Percentiles rank a stretch among this genome's conserved stretches.
Evolutionary conservation across 2,329 filamentous ascomycete species (phyloP).

Genomic region (Fusarium denticulatum): DNA sequence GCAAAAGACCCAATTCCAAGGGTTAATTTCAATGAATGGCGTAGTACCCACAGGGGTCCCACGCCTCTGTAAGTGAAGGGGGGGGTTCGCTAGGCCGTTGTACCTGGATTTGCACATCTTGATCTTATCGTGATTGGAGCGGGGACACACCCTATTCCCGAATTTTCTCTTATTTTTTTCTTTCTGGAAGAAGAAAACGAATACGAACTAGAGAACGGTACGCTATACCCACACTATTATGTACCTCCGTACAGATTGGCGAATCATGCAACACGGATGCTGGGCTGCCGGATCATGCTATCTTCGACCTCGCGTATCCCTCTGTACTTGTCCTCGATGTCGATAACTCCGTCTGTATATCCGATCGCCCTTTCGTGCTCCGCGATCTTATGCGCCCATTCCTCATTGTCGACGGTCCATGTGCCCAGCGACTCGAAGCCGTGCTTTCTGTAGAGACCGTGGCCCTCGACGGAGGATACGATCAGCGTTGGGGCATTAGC

Average conservation of each 20-base stretch:
- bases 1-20: background rate
- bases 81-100: slow-evolving; percentile 22
- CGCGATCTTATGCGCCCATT: slow-evolving; percentile 33
- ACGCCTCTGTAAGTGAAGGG: background rate
- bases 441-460: slow-evolving; percentile 26
- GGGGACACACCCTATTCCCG: slow-evolving; percentile 13
- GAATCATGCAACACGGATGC: slow-evolving; percentile 24
- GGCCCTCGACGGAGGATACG: slow-evolving; percentile 31
- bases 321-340: slow-evolving; percentile 12
- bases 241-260: background rate
- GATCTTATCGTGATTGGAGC: slow-evolving; percentile 40
- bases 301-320: slow-evolving; percentile 34
- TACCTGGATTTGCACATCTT: slow-evolving; percentile 37
- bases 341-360: slow-evolving; percentile 14
- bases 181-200: slow-evolving; percentile 27
- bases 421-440: slow-evolving; percentile 28
- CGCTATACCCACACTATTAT: background rate
- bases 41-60: slow-evolving; percentile 29
- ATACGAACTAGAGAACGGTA: slow-evolving; percentile 36
- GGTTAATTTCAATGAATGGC: slow-evolving; percentile 22
- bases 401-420: slow-evolving; percentile 33
- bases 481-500: slow-evolving; percentile 12
- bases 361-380: slow-evolving; percentile 14
- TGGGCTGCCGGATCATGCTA: slow-evolving; percentile 38
- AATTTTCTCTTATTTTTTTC: background rate